Evolutionary conservation across 1,284 basidiomycete genomes (phyloP).

Genomic region (Malassezia slooffiae): DNA sequence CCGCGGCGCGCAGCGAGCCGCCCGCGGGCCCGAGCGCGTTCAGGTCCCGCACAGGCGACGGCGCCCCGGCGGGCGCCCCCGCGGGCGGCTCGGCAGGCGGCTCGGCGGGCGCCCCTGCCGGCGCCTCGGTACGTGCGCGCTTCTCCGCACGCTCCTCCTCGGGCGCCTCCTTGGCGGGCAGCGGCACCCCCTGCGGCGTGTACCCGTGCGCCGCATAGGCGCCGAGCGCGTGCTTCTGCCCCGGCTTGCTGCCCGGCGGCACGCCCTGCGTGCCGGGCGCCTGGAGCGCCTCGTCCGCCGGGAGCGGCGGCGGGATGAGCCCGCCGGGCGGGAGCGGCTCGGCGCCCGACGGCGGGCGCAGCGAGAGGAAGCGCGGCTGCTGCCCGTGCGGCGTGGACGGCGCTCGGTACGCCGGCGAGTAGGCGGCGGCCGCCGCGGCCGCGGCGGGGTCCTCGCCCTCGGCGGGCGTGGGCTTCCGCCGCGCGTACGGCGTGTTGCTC

Average conservation of each 20-base stretch:
- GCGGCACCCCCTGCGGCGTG: constrained; percentile 29
- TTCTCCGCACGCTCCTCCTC: constrained; percentile 17
- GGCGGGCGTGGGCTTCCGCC: constrained; percentile 20
- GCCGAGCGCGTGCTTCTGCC: constrained; percentile 25
- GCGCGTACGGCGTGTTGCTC: constrained; percentile 28
- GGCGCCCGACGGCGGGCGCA: constrained; percentile 25
- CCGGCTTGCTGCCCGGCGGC: constrained; percentile 31
- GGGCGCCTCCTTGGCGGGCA: constrained; percentile 14
- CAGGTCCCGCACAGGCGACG: constrained; percentile 39
- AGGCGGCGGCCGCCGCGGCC: constrained; percentile 6
- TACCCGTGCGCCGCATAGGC: constrained; percentile 33
- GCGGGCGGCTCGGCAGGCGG: too few species aligned
- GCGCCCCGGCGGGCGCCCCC: not conserved
- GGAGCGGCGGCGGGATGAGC: constrained; percentile 18
- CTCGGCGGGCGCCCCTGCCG: too few species aligned
- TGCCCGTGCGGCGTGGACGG: not conserved
- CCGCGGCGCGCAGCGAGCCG: constrained; percentile 30
- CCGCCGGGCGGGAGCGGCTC: constrained; percentile 20
- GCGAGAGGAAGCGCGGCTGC: constrained; percentile 29
- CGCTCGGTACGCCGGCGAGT: not conserved
- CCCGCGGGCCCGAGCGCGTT: constrained; percentile 34
- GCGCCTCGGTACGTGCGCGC: constrained; percentile 19
- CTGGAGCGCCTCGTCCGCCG: not conserved
- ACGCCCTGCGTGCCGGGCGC: constrained; percentile 19
- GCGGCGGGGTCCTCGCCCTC: constrained; percentile 28